These are phyloP conservation scores for Sanguinoderma infundibulare DNA, from an alignment of 1,284 basidiomycete species.

Conservation along the genomic window DNA sequence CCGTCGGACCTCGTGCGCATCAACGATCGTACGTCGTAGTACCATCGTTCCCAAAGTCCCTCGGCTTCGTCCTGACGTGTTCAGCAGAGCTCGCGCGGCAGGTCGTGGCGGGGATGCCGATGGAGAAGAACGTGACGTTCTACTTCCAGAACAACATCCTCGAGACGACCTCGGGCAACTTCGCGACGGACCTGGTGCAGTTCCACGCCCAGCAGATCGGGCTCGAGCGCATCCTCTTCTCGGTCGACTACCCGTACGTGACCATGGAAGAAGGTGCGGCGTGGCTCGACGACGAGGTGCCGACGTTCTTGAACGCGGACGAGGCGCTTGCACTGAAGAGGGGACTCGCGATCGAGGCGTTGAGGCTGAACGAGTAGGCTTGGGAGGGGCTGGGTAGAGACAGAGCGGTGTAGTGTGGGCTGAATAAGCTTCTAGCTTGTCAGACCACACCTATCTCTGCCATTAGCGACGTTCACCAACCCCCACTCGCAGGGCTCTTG, in stretches of 20 bases:
- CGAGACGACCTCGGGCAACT: constrained; percentile 50
- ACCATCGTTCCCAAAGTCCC: not conserved
- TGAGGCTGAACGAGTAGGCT: constrained; percentile 9
- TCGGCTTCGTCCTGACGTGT: not conserved
- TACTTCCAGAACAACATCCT: constrained; percentile 48
- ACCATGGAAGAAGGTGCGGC: not conserved
- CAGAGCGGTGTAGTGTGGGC: not conserved
- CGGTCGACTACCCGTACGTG: constrained; percentile 1
- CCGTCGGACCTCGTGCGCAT: not conserved
- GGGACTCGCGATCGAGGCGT: constrained; percentile 14
- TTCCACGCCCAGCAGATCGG: constrained; percentile 1
- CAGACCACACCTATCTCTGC: too few species aligned
- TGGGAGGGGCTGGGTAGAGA: not conserved
- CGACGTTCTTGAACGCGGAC: constrained; percentile 5
- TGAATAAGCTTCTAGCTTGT: too few species aligned
- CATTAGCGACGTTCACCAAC: too few species aligned
- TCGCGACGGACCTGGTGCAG: constrained; percentile 30
- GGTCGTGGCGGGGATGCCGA: constrained; percentile 39
- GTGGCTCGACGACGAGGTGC: not conserved
- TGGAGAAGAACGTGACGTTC: constrained; percentile 43
- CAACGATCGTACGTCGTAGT: not conserved
- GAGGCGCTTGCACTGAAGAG: constrained; percentile 10
- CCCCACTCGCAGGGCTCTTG: too few species aligned
- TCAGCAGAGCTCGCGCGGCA: constrained; percentile 7
- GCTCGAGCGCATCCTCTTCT: constrained; percentile 3